These are phyloP conservation scores for Cutaneotrichosporon cavernicola DNA, from an alignment of 1,284 basidiomycete genomes.

Conservation along the genomic window DNA sequence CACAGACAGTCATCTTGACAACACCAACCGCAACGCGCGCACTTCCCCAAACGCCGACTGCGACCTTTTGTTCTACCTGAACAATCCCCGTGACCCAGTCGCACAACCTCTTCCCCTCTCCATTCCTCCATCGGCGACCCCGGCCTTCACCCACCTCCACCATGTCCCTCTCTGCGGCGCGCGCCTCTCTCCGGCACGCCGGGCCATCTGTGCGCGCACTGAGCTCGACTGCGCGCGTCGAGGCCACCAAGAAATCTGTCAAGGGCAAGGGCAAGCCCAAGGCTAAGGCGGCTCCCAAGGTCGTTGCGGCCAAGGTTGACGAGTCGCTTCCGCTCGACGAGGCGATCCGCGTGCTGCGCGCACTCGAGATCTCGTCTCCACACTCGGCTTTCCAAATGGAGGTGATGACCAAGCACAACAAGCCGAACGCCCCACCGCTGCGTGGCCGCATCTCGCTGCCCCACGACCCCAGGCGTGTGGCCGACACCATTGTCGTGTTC, in stretches of 20 bases:
- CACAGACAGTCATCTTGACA: neutral
- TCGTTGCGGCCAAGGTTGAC: constrained; percentile 21
- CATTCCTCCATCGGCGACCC: neutral
- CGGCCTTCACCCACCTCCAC: neutral
- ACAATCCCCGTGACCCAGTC: neutral
- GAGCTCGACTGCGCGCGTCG: neutral
- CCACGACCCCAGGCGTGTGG: constrained; percentile 66
- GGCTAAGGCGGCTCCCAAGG: constrained; percentile 13
- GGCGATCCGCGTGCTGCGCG: constrained; percentile 50
- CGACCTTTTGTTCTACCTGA: neutral
- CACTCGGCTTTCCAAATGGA: constrained; percentile 74
- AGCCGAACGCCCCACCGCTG: constrained; percentile 67
- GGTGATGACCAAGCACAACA: constrained; percentile 71
- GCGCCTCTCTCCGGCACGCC: constrained; percentile 10
- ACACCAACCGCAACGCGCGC: neutral
- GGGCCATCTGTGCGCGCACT: constrained; percentile 15
- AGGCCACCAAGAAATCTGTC: constrained; percentile 4
- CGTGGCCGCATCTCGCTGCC: constrained; percentile 73
- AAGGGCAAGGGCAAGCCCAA: constrained; percentile 12
- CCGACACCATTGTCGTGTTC: constrained; percentile 77
- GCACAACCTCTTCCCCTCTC: neutral
- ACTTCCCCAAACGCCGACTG: neutral
- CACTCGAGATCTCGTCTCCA: constrained; percentile 73
- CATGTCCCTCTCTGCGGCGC: constrained; percentile 20
- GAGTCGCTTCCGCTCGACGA: constrained; percentile 42